phyloP scores from a whole-genome alignment of 2,329 filamentous ascomycete species.

The Pseudonectria foliicola region DNA sequence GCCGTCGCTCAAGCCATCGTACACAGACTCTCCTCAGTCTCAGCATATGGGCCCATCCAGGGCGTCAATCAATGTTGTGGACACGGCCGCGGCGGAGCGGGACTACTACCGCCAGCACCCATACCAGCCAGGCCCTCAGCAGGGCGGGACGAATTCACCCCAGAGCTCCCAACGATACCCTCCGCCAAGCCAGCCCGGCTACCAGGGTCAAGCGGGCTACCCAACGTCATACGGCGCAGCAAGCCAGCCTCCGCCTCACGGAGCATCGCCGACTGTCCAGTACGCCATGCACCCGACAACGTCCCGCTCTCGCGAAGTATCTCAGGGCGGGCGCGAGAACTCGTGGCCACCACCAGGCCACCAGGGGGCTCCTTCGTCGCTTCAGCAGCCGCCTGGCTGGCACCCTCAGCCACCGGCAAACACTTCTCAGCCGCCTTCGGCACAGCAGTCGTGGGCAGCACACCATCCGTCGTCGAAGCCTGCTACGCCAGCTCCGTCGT shows the following conservation, averaged over 20 bases:
- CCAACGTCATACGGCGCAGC: slow-evolving; percentile 32
- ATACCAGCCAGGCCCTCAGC: slow-evolving; percentile 28
- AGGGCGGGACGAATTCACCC: slow-evolving; percentile 36
- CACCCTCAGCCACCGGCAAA: slow-evolving; percentile 25
- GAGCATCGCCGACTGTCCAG: slow-evolving; percentile 48
- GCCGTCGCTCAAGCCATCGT: slow-evolving; percentile 48
- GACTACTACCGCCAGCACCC: slow-evolving; percentile 42
- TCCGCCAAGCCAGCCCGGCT: slow-evolving; percentile 32
- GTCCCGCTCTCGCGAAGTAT: slow-evolving; percentile 36
- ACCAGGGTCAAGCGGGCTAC: slow-evolving; percentile 39
- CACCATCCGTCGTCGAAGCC: slow-evolving; percentile 28
- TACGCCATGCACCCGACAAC: slow-evolving; percentile 43
- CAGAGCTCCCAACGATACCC: slow-evolving; percentile 42
- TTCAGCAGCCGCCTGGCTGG: slow-evolving; percentile 24
- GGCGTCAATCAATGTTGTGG: slow-evolving; percentile 33
- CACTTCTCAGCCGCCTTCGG: slow-evolving; percentile 25
- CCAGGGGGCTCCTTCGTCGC: slow-evolving; percentile 13
- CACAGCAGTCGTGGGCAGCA: slow-evolving; percentile 27
- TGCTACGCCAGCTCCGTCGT: slow-evolving; percentile 26
- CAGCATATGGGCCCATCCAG: slow-evolving; percentile 41
- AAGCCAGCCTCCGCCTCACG: slow-evolving; percentile 29
- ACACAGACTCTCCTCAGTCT: slow-evolving; percentile 43
- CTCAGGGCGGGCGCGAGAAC: slow-evolving; percentile 29
- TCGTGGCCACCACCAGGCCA: slow-evolving; percentile 27
- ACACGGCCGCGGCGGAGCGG: slow-evolving; percentile 30